Percentiles rank a stretch among this genome's conserved stretches.
Conservation (phyloP, 2,329 filamentous ascomycete genomes). For the Aureobasidium mangrovei region DNA sequence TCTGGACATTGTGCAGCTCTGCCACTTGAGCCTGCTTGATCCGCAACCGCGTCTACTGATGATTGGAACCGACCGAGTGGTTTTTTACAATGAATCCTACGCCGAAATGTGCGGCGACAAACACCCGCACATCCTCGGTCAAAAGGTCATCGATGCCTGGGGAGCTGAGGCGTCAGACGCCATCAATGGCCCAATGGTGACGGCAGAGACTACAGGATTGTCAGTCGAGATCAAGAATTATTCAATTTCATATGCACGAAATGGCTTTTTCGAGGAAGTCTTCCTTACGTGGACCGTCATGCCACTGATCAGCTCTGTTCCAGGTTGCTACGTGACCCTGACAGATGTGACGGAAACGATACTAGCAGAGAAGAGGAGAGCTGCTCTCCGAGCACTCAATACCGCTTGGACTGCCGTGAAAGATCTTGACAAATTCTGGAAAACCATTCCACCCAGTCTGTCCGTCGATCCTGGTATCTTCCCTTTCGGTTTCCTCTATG, state of each 20-base stretch:
- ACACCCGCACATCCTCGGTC: conserved; percentile 12
- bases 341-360: conserved; percentile 12
- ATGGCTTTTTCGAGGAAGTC: conserved; percentile 13
- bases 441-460: conserved; percentile 1
- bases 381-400: conserved; percentile 5
- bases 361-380: conserved; percentile 10
- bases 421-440: conserved; percentile 13
- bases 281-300: conserved; percentile 14
- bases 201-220: neutral
- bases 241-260: neutral
- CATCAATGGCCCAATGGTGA: neutral
- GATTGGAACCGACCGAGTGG: conserved; percentile 6
- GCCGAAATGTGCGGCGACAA: conserved; percentile 7
- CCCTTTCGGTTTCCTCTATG: conserved; percentile 16
- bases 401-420: conserved; percentile 2
- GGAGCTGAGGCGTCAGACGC: neutral
- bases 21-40: conserved; percentile 13
- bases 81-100: conserved; percentile 16
- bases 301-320: neutral
- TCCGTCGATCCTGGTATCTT: conserved; percentile 11
- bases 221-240: neutral
- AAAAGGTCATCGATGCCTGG: neutral
- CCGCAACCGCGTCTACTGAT: conserved; percentile 13
- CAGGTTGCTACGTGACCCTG: conserved; percentile 1
- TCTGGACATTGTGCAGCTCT: conserved; percentile 12